A percentile compares a stretch with the other conserved stretches of the same genome.
Conservation (phyloP, 768 basidiomycete species). For the Suillus luteus region DNA sequence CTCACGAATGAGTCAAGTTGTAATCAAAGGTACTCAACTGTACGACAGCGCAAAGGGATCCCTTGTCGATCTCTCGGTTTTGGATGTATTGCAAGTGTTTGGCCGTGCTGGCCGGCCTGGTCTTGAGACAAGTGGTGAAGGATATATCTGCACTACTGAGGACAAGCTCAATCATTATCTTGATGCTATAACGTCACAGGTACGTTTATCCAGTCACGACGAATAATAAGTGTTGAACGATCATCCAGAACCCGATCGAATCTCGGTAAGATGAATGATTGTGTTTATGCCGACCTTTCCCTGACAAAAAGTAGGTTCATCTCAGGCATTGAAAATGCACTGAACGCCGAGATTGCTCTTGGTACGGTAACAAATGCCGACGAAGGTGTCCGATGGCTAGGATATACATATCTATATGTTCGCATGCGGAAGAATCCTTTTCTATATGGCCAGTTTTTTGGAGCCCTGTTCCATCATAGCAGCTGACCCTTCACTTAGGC, state of each 20-base stretch:
- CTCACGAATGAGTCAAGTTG: constrained; percentile 47
- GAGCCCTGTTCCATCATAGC: neutral
- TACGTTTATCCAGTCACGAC: constrained; percentile 30
- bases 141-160: constrained; percentile 93
- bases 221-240: constrained; percentile 2
- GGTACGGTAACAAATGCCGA: constrained; percentile 87
- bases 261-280: constrained; percentile 65
- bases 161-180: constrained; percentile 94
- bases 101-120: constrained; percentile 92
- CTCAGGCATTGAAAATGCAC: constrained; percentile 81
- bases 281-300: neutral
- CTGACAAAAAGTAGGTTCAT: constrained; percentile 55
- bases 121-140: constrained; percentile 90
- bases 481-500: constrained; percentile 46
- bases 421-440: constrained; percentile 92
- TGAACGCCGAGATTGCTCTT: constrained; percentile 94
- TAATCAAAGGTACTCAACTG: constrained; percentile 97
- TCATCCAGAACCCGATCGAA: constrained; percentile 84
- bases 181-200: constrained; percentile 85
- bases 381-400: constrained; percentile 93
- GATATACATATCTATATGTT: constrained; percentile 96
- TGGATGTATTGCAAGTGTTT: constrained; percentile 97
- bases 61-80: constrained; percentile 89
- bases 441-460: constrained; percentile 63
- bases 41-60: constrained; percentile 90